Percentiles rank a stretch among this genome's conserved stretches.
These are phyloP conservation scores for Radiomyces spectabilis DNA, from an alignment of 192 early-diverging fungal genomes.

Conservation along the genomic window DNA sequence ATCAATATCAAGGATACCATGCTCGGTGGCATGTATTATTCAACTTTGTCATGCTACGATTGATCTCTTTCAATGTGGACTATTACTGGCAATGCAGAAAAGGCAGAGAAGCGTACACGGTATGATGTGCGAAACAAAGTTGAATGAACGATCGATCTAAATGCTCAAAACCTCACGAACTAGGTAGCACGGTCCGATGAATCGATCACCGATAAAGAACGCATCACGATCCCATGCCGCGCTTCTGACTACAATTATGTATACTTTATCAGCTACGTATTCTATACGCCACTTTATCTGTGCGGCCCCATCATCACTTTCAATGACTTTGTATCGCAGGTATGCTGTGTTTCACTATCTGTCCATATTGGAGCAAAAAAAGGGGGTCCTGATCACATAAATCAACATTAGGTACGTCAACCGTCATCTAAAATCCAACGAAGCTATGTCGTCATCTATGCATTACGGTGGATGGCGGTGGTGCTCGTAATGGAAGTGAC, in stretches of 20 bases:
- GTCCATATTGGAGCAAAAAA: too few relatives aligned
- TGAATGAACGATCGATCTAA: too few relatives aligned
- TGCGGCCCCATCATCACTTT: conserved; percentile 94
- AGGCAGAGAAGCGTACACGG: conserved; percentile 1
- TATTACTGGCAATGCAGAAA: conserved; percentile 64
- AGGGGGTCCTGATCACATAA: too few relatives aligned
- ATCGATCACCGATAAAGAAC: conserved; percentile 45
- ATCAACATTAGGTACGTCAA: conserved; percentile 35
- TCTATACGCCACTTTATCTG: conserved; percentile 86
- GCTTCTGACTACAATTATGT: conserved; percentile 65
- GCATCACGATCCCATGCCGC: conserved; percentile 46
- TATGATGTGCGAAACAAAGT: too few relatives aligned
- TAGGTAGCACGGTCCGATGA: conserved; percentile 30
- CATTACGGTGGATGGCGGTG: conserved; percentile 52
- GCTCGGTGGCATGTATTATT: conserved; percentile 83
- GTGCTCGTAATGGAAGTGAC: conserved; percentile 84
- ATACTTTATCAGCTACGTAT: conserved; percentile 70
- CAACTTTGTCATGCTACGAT: conserved; percentile 81
- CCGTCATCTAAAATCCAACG: conserved; percentile 28
- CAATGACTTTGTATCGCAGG: conserved; percentile 84
- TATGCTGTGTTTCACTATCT: too few relatives aligned
- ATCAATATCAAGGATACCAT: conserved; percentile 60
- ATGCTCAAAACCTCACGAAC: too few relatives aligned
- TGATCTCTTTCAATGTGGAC: conserved; percentile 93
- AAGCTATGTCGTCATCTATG: conserved; percentile 46